These are phyloP conservation scores for Chalciporus pseudorubinellus DNA, from an alignment of 768 basidiomycete species.

Conservation along the genomic window DNA sequence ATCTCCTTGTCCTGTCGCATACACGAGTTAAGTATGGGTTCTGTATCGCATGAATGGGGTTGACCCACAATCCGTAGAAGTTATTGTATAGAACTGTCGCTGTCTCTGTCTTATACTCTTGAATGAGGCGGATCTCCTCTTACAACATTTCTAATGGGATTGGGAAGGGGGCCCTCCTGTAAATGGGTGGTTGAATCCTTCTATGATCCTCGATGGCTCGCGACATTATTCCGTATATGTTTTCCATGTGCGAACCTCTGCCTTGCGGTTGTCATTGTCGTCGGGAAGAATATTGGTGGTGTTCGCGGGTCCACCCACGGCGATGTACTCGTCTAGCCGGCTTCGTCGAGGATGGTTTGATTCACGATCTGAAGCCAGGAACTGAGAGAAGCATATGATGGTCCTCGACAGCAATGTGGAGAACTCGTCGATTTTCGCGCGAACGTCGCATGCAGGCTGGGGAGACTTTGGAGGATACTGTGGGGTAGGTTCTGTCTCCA, in stretches of 20 bases:
- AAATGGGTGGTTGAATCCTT: conserved; percentile 10
- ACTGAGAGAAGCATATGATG: too few relatives aligned
- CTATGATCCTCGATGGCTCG: conserved; percentile 21
- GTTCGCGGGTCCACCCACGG: conserved; percentile 26
- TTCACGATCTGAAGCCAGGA: conserved; percentile 25
- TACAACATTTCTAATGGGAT: conserved; percentile 21
- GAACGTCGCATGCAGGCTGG: conserved; percentile 14
- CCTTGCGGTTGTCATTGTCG: conserved; percentile 20
- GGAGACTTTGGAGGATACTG: not conserved
- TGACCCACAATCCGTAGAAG: conserved; percentile 21
- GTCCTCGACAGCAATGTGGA: conserved; percentile 19
- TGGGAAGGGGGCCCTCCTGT: conserved; percentile 21
- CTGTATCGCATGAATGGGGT: not conserved
- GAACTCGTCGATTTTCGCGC: conserved; percentile 23
- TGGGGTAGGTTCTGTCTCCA: conserved; percentile 10
- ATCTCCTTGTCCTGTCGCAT: conserved; percentile 12
- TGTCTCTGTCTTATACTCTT: conserved; percentile 17
- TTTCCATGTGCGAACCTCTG: conserved; percentile 22
- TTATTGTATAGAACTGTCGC: conserved; percentile 18
- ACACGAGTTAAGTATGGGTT: not conserved
- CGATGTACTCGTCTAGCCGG: conserved; percentile 28
- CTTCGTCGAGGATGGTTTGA: conserved; percentile 21
- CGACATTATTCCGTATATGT: conserved; percentile 16
- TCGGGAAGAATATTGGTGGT: conserved; percentile 26
- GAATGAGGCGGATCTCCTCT: conserved; percentile 22